Evolutionary conservation across 345 rosid genomes (phyloP).

Genomic region (Salix dunnii): DNA sequence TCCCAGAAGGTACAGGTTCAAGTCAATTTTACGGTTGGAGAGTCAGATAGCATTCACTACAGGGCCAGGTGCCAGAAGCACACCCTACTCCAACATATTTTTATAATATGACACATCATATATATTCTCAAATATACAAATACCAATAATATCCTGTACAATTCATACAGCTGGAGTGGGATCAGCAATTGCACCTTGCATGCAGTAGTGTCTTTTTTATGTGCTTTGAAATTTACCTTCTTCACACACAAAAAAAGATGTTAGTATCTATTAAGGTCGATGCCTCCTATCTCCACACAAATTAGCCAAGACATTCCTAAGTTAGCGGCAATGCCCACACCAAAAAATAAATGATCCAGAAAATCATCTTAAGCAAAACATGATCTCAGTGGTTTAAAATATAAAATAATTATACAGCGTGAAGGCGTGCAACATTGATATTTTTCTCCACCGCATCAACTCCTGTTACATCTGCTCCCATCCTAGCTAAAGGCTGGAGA

Average conservation of each 20-base stretch:
- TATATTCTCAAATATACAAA: background rate
- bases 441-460: slow-evolving; percentile 92
- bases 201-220: no score
- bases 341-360: background rate
- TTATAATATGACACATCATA: no score
- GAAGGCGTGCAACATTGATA: slow-evolving; percentile 81
- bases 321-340: background rate
- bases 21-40: no score
- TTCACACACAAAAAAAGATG: background rate
- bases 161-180: background rate
- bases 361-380: background rate
- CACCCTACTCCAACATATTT: no score
- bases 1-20: no score
- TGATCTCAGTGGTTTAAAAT: background rate
- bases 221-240: background rate
- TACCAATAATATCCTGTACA: background rate
- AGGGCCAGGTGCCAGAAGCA: no score
- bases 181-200: background rate
- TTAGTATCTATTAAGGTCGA: background rate
- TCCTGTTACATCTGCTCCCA: slow-evolving; percentile 95
- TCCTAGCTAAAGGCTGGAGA: slow-evolving; percentile 87
- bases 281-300: background rate
- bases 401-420: slow-evolving; percentile 59
- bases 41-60: no score
- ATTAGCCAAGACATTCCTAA: background rate